Base-by-base conservation (phyloP, 2,329 filamentous ascomycete genomes). In the Botryotinia narcissicola region DNA sequence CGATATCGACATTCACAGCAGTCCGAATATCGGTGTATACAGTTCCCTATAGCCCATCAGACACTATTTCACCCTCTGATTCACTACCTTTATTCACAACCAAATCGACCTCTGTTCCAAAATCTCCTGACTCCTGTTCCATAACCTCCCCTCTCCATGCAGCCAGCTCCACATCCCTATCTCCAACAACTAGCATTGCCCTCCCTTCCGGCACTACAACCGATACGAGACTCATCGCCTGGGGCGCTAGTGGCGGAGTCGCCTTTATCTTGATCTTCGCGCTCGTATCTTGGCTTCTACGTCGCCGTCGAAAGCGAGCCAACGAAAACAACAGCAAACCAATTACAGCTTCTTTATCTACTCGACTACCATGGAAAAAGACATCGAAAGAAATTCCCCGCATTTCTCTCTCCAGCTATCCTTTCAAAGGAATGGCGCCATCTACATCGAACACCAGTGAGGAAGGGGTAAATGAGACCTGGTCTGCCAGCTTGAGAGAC, bases 291-390 rank as follows among this genome's bases (percentile, higher is more conserved):
- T 71, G 69, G 69, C 16, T 44, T 44, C 10, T 62, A 40, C 57
- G 32, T 35, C 22, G 42, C 37, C 69, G 32, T 22, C 37, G 37
- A 2, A 63, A 25, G 6, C 35, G n/a, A 46, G 5, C 7, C 54
- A 60, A 35, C n/a, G 60, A 40, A 0, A 61, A 32, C 3, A 63
- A 2, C 18, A 59, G 51, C 16, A 71, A 63, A 12, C n/a, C 59
- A 32, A 32, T 8, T 4, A 57, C 3, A 25, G 3, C 29, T 6
- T 42, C 25, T 3, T 54, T n/a, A 40, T 14, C 20, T 6, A 29
- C 48, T 12, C 54, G 48, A 35, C 18, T 68, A 42, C 37, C 66
- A 32, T 68, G 66, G 66, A 68, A 37, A 68, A 54, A 57, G 35
- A 57, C 9, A 57, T 29, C 25, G 16, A 57, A 32, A 37, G 48